Conservation (phyloP, 371 early-diverging fungal genomes). For the Mucor sp. region DNA sequence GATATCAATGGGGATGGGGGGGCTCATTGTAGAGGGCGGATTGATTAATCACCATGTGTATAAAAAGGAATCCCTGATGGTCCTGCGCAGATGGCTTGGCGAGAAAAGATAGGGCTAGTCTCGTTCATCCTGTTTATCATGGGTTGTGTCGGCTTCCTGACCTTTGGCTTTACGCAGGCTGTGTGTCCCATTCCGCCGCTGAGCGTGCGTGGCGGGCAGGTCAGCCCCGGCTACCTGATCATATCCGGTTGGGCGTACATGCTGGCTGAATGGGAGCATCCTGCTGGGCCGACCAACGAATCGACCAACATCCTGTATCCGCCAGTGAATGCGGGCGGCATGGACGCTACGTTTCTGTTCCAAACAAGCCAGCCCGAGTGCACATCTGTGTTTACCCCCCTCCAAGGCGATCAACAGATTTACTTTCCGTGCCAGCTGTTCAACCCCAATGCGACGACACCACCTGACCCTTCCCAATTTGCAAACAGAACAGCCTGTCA, state of each 20-base stretch:
- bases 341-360: slow-evolving; percentile 59
- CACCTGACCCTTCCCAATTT: slow-evolving; percentile 49
- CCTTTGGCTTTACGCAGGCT: slow-evolving; percentile 60
- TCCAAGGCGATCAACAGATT: slow-evolving; percentile 40
- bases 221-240: slow-evolving; percentile 46
- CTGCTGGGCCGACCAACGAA: slow-evolving; percentile 29
- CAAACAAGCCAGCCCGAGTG: slow-evolving; percentile 59
- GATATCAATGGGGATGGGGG: neutral
- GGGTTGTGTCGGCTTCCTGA: slow-evolving; percentile 56
- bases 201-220: slow-evolving; percentile 28
- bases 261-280: slow-evolving; percentile 55
- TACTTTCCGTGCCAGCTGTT: slow-evolving; percentile 76
- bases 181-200: slow-evolving; percentile 47
- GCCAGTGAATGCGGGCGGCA: slow-evolving; percentile 65
- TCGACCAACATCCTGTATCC: slow-evolving; percentile 58
- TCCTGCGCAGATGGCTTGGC: slow-evolving; percentile 76
- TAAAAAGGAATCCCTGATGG: slow-evolving; percentile 43
- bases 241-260: slow-evolving; percentile 61
- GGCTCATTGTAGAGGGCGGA: neutral
- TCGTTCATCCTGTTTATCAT: slow-evolving; percentile 61
- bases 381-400: slow-evolving; percentile 50
- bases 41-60: neutral
- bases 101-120: slow-evolving; percentile 83
- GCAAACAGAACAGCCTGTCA: slow-evolving; percentile 67
- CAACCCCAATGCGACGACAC: slow-evolving; percentile 46